These are phyloP conservation scores for Epichloe brachyelytri DNA, from an alignment of 2,329 filamentous ascomycete genomes.

Conservation along the genomic window DNA sequence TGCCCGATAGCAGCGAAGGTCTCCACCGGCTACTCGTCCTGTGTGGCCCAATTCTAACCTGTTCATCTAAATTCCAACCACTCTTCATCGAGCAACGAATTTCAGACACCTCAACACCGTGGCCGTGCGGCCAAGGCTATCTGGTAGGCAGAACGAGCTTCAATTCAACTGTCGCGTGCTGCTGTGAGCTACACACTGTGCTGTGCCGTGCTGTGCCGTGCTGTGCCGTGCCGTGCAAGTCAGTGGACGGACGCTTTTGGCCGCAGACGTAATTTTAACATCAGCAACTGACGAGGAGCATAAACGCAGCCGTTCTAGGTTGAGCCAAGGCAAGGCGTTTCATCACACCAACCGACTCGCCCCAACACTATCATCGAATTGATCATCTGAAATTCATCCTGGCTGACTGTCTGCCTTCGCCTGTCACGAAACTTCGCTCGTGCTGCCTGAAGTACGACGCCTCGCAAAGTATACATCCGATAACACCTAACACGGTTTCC, in stretches of 20 bases:
- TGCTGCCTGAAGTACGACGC: not conserved
- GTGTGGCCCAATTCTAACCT: not conserved
- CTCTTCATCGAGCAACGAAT: not conserved
- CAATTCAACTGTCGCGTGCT: not conserved
- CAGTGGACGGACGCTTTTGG: not conserved
- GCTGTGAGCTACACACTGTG: not conserved
- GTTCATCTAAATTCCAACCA: not conserved
- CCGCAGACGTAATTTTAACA: not conserved
- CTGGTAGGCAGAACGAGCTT: not conserved
- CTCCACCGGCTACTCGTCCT: not conserved
- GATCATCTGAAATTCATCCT: not conserved
- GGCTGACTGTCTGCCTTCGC: not conserved
- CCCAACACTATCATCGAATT: not conserved
- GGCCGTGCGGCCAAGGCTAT: conserved; percentile 5
- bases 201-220: not conserved
- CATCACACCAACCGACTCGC: not conserved
- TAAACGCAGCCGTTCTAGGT: not conserved
- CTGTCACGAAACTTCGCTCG: not conserved
- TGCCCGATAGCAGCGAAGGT: not conserved
- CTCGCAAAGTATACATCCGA: not conserved
- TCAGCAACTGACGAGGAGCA: not conserved
- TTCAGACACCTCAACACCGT: not conserved
- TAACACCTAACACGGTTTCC: not conserved
- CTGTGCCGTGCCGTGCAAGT: not conserved
- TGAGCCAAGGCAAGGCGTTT: not conserved